Percentiles rank a stretch among this genome's conserved stretches.
phyloP scores from a whole-genome alignment of 495 filamentous ascomycete genomes.

The Lophium mytilinum region DNA sequence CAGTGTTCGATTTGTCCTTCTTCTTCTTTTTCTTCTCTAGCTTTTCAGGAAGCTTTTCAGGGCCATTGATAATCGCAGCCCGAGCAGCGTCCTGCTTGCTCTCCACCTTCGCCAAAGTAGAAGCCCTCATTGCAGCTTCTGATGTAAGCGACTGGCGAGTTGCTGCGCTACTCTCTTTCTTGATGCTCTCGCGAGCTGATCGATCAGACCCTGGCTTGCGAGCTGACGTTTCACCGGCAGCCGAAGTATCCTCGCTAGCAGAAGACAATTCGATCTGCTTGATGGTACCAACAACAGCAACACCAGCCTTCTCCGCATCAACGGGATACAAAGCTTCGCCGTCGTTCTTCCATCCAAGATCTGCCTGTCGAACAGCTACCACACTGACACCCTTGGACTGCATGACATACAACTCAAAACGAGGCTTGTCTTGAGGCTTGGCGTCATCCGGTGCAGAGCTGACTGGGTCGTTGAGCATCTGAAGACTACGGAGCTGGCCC shows the following conservation, averaged over 20 bases:
- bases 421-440: constrained; percentile 45
- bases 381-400: constrained; percentile 92
- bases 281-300: constrained; percentile 47
- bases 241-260: constrained; percentile 40
- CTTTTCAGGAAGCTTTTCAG: constrained; percentile 33
- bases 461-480: constrained; percentile 61
- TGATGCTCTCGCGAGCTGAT: constrained; percentile 25
- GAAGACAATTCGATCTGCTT: constrained; percentile 25
- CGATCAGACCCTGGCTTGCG: constrained; percentile 12
- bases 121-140: constrained; percentile 23
- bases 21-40: constrained; percentile 44
- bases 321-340: constrained; percentile 71
- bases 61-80: constrained; percentile 33
- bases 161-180: constrained; percentile 36
- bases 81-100: constrained; percentile 38
- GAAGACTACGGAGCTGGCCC: constrained; percentile 81
- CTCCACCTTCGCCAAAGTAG: constrained; percentile 27
- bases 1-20: constrained; percentile 13
- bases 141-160: constrained; percentile 37
- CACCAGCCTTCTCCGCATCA: constrained; percentile 62
- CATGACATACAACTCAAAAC: constrained; percentile 96
- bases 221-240: constrained; percentile 37
- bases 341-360: constrained; percentile 82
- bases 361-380: constrained; percentile 71
- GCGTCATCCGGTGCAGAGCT: constrained; percentile 45